Evolutionary conservation across 2,329 filamentous ascomycete genomes (phyloP).

Genomic region (Nemania sp.): DNA sequence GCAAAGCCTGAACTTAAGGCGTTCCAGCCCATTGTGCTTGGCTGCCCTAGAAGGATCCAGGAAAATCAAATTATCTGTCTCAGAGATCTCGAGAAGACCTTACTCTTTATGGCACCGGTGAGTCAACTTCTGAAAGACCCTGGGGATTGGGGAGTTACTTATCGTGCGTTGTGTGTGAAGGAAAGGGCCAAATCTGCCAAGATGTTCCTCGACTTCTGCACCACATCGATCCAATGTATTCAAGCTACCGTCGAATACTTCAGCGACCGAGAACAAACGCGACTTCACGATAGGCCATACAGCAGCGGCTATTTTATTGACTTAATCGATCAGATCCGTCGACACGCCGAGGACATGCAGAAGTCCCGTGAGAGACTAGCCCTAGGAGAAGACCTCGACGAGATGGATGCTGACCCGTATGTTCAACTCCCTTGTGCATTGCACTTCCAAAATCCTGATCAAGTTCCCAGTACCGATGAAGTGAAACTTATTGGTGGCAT

Average conservation of each 20-base stretch:
- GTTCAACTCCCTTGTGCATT: constrained; percentile 35
- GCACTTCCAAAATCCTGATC: constrained; percentile 32
- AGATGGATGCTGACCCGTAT: constrained; percentile 63
- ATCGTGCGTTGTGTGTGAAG: constrained; percentile 73
- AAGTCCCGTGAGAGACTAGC: constrained; percentile 70
- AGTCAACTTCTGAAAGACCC: constrained; percentile 64
- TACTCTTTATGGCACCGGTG: constrained; percentile 91
- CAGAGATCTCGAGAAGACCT: constrained; percentile 89
- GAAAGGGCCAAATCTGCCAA: constrained; percentile 72
- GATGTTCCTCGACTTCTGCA: constrained; percentile 83
- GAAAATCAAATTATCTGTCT: constrained; percentile 87
- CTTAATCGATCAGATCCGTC: constrained; percentile 87
- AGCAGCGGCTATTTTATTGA: constrained; percentile 97
- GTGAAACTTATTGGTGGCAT: constrained; percentile 82
- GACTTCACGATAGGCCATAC: constrained; percentile 85
- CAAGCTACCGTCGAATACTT: constrained; percentile 86
- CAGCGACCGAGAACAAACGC: constrained; percentile 81
- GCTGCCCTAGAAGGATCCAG: constrained; percentile 77
- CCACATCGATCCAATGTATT: constrained; percentile 86
- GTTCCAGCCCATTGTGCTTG: constrained; percentile 78
- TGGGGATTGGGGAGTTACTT: constrained; percentile 65
- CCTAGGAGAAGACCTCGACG: constrained; percentile 52
- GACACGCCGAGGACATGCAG: constrained; percentile 84
- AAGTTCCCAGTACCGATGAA: constrained; percentile 57
- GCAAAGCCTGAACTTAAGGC: constrained; percentile 72